Percentiles rank a stretch among this genome's conserved stretches.
Evolutionary conservation across 2,329 filamentous ascomycete species (phyloP).

Genomic region (Penicillium sp.): DNA sequence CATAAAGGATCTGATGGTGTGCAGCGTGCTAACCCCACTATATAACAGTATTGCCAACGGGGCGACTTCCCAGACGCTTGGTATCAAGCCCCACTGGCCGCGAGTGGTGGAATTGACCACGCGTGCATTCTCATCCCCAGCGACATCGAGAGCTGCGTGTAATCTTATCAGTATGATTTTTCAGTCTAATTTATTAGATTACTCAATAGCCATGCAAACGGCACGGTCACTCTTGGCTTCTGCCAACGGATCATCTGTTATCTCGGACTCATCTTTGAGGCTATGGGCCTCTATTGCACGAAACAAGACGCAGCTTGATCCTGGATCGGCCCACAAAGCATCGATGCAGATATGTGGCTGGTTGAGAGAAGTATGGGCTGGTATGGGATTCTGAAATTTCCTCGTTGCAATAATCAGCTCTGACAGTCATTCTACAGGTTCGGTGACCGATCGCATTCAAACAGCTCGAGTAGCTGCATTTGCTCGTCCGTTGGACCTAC

Average conservation of each 20-base stretch:
- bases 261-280: slow-evolving; percentile 75
- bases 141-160: slow-evolving; percentile 74
- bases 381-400: slow-evolving; percentile 54
- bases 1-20: too few relatives aligned
- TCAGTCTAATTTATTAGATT: slow-evolving; percentile 63
- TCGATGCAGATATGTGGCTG: slow-evolving; percentile 75
- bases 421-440: slow-evolving; percentile 40
- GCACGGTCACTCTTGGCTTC: slow-evolving; percentile 71
- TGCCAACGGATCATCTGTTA: slow-evolving; percentile 71
- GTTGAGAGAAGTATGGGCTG: slow-evolving; percentile 79
- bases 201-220: slow-evolving; percentile 65
- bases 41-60: slow-evolving; percentile 34
- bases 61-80: slow-evolving; percentile 37
- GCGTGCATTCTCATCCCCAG: slow-evolving; percentile 67
- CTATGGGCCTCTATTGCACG: slow-evolving; percentile 71
- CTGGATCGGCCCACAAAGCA: slow-evolving; percentile 65
- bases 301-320: slow-evolving; percentile 64
- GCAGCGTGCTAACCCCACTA: not conserved
- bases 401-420: slow-evolving; percentile 8
- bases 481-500: slow-evolving; percentile 63
- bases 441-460: slow-evolving; percentile 62
- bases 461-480: slow-evolving; percentile 64
- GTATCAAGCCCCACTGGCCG: slow-evolving; percentile 59
- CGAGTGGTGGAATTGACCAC: slow-evolving; percentile 73
- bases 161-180: slow-evolving; percentile 69